Conservation (phyloP, 306 rosid genomes). For the Astragalus membranaceus region DNA sequence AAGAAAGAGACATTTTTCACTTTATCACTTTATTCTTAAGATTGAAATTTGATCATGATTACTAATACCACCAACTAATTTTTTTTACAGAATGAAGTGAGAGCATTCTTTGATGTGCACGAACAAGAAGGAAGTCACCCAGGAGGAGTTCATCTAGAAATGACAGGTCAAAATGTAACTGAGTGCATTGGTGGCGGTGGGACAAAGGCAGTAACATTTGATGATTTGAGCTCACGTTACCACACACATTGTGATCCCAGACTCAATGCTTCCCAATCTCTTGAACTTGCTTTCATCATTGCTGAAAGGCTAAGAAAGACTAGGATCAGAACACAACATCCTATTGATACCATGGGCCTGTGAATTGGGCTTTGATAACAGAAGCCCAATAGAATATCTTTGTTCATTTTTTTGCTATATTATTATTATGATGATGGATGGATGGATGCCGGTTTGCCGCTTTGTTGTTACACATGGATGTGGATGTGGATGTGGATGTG, state of each 20-base stretch:
- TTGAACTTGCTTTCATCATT: constrained; percentile 93
- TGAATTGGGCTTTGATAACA: constrained; percentile 21
- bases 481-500: no score
- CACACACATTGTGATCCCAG: constrained; percentile 99
- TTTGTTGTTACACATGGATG: not conserved
- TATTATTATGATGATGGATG: not conserved
- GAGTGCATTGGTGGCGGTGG: constrained; percentile 99
- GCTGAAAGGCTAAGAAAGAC: constrained; percentile 87
- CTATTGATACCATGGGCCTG: constrained; percentile 29
- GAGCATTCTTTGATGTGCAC: constrained; percentile 95
- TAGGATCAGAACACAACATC: constrained; percentile 66
- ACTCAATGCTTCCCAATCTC: constrained; percentile 94
- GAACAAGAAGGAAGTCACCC: constrained; percentile 99
- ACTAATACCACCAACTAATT: constrained; percentile 7
- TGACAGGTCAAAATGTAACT: constrained; percentile 98
- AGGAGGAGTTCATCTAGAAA: constrained; percentile 94
- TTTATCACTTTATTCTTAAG: not conserved
- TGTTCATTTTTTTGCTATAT: constrained; percentile 4
- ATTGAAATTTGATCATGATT: constrained; percentile 2
- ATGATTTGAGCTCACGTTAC: constrained; percentile 91
- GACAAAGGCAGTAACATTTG: constrained; percentile 85
- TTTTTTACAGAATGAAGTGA: constrained; percentile 67
- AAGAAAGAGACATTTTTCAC: not conserved
- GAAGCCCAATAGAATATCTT: constrained; percentile 2
- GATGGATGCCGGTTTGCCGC: not conserved